Percentiles rank a stretch among this genome's conserved stretches.
These are phyloP conservation scores for Aspergillus sclerotiicarbonarius DNA, from an alignment of 495 filamentous ascomycete genomes.

Conservation along the genomic window DNA sequence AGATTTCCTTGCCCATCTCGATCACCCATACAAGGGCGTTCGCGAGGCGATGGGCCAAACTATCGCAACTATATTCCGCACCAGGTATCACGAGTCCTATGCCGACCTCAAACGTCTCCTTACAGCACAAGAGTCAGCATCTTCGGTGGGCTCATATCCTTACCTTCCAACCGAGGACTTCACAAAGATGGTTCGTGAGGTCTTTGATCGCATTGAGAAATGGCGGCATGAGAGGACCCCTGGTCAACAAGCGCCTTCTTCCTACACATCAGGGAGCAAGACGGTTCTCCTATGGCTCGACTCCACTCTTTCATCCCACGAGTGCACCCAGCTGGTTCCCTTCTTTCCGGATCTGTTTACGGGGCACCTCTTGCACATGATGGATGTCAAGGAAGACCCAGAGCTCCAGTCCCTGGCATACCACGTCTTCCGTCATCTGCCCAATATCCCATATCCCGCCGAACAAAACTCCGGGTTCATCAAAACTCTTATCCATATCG, in stretches of 20 bases:
- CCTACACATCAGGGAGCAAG: slow-evolving; percentile 95
- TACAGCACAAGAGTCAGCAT: slow-evolving; percentile 70
- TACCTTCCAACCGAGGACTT: slow-evolving; percentile 79
- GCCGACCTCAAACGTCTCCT: slow-evolving; percentile 71
- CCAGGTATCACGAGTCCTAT: slow-evolving; percentile 91
- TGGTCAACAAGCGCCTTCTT: slow-evolving; percentile 87
- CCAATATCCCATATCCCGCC: slow-evolving; percentile 89
- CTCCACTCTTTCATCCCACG: slow-evolving; percentile 81
- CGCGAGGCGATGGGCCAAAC: slow-evolving; percentile 92
- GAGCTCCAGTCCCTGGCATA: slow-evolving; percentile 94
- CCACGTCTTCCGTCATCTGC: slow-evolving; percentile 93
- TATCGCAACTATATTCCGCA: slow-evolving; percentile 81
- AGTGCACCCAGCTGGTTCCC: slow-evolving; percentile 85
- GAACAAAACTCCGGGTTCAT: slow-evolving; percentile 85
- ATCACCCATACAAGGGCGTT: slow-evolving; percentile 97
- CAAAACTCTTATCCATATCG: slow-evolving; percentile 81
- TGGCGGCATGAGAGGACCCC: slow-evolving; percentile 84
- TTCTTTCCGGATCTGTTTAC: slow-evolving; percentile 92
- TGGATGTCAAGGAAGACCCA: slow-evolving; percentile 98
- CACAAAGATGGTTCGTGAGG: slow-evolving; percentile 62
- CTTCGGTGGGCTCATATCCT: slow-evolving; percentile 80
- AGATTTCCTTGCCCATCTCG: slow-evolving; percentile 86
- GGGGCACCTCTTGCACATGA: slow-evolving; percentile 94
- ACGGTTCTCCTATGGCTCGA: slow-evolving; percentile 96
- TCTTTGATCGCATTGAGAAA: slow-evolving; percentile 78